Base-by-base conservation (phyloP, 495 filamentous ascomycete genomes). In the Daldinia grandis region DNA sequence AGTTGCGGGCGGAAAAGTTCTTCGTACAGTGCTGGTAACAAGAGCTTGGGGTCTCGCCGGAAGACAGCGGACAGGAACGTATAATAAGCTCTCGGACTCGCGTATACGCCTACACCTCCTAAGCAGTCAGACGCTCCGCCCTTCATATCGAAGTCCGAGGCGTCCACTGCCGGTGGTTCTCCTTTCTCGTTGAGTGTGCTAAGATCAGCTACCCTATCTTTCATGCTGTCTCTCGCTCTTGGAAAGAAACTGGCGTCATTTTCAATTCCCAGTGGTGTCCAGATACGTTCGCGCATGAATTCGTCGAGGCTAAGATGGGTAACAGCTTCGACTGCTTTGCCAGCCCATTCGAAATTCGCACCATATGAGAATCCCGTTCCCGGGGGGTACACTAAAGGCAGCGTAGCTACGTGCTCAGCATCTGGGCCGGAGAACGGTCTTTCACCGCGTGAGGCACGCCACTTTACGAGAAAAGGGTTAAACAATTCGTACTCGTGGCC, bases 1-100 rank as follows among this genome's bases (percentile, higher is more conserved):
- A 88, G 75, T 58, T 86, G 84, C 37, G 84, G 78, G 24, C 74
- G 65, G 72, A 90, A 89, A 78, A 90, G 85, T 64, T 80, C 73
- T 6, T 83, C 79, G 15, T 82, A 80, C 17, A 81, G 84, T 24
- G 69, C 62, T 5, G 76, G 60, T 55, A 77, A 78, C 4, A 88
- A 74, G n/a, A 88, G 62, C 49, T 74, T 78, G 25, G 78, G 78
- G 63, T 87, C 83, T 56, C 81, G 79, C 3, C 68, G 66, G 24
- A 90, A 69, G 44, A 74, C 37, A 3, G 79, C 81, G 17, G 77
- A 80, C 54, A 90, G 74, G 9, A 90, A 70, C 66, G 83, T 87
- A 27, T 80, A 71, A 62, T 84, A 88, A 54, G 85, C 84, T 14
- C 47, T 69, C 5, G 84, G 81, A 0, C 80, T 75, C 5, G 81